phyloP scores from a whole-genome alignment of 139 green algal genomes.

The Chlorella sp. region DNA sequence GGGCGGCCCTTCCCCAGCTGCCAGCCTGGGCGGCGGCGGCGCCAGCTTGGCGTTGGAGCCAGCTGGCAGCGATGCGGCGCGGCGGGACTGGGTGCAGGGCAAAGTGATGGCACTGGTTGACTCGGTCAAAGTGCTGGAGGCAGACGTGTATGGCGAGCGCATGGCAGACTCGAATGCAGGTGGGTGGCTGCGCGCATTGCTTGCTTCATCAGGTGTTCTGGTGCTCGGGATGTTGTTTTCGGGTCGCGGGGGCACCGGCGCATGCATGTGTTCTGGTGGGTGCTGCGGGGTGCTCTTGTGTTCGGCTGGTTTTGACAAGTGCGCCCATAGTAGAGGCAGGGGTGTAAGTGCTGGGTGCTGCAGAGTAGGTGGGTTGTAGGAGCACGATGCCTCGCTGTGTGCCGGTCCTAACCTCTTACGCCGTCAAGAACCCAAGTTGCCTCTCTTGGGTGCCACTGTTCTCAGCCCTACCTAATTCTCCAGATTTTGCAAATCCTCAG shows the following conservation, averaged over 20 bases:
- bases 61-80: neutral
- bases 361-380: neutral
- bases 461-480: neutral
- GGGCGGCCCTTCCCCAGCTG: too few relatives aligned
- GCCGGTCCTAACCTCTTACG: neutral
- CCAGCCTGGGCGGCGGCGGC: neutral
- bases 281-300: neutral
- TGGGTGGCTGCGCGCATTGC: neutral
- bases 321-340: neutral
- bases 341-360: too few relatives aligned
- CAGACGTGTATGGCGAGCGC: neutral
- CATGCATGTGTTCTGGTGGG: too few relatives aligned
- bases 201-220: too few relatives aligned
- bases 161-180: neutral
- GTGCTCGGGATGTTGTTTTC: too few relatives aligned
- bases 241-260: too few relatives aligned
- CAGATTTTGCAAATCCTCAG: too few relatives aligned
- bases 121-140: conserved; percentile 5
- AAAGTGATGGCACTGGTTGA: conserved; percentile 18
- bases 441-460: neutral
- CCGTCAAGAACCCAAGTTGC: neutral
- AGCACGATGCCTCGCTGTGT: too few relatives aligned
- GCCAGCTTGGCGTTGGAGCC: neutral
- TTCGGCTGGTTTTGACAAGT: too few relatives aligned
- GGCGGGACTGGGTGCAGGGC: neutral